Evolutionary conservation across 768 basidiomycete genomes (phyloP).

Genomic region (Rhodosporidiobolus sp.): DNA sequence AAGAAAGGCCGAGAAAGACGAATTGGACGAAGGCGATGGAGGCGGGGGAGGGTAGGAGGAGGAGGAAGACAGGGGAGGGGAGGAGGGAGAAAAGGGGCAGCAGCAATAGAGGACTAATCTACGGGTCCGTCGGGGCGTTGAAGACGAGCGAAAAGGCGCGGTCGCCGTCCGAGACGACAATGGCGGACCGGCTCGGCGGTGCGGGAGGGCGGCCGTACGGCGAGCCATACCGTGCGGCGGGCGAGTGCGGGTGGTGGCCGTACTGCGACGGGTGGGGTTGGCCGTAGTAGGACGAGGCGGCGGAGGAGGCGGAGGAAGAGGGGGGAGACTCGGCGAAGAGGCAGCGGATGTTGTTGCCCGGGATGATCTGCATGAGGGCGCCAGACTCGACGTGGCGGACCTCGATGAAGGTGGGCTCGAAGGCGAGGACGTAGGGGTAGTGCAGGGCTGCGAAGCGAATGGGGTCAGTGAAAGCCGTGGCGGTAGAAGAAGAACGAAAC

Average conservation of each 20-base stretch:
- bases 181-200: slow-evolving; percentile 23
- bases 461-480: not conserved
- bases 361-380: slow-evolving; percentile 77
- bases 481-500: slow-evolving; percentile 46
- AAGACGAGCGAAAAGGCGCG: slow-evolving; percentile 25
- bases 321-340: slow-evolving; percentile 92
- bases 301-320: slow-evolving; percentile 65
- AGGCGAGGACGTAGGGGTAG: slow-evolving; percentile 93
- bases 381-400: slow-evolving; percentile 94
- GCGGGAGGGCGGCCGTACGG: slow-evolving; percentile 21
- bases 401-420: slow-evolving; percentile 94
- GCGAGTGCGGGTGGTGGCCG: not conserved
- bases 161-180: slow-evolving; percentile 36
- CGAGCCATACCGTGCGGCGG: slow-evolving; percentile 14
- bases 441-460: slow-evolving; percentile 68
- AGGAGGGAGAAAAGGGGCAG: too few species aligned
- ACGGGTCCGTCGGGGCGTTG: slow-evolving; percentile 11
- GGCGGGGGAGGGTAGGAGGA: too few species aligned
- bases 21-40: too few species aligned
- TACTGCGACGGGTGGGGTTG: slow-evolving; percentile 8
- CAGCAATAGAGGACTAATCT: not conserved
- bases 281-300: slow-evolving; percentile 22
- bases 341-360: slow-evolving; percentile 64
- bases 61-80: too few species aligned
- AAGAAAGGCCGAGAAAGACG: too few species aligned